Conservation (phyloP, 2,329 filamentous ascomycete species). For the Botrytis deweyae region DNA sequence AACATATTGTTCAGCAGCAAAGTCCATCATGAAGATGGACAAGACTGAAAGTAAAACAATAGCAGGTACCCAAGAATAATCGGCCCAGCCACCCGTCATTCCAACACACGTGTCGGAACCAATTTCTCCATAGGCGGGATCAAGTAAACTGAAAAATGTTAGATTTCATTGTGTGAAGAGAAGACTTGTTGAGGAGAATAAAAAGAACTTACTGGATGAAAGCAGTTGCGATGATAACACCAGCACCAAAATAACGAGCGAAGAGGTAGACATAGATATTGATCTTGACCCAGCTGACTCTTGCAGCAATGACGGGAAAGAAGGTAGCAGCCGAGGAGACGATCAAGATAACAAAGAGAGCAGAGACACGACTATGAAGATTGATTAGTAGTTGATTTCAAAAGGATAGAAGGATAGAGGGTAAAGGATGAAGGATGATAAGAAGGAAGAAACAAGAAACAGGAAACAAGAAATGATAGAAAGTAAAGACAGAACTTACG, state of each 20-base stretch:
- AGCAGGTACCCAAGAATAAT: conserved; percentile 36
- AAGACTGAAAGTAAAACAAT: conserved; percentile 59
- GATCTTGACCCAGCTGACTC: conserved; percentile 54
- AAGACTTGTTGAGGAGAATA: conserved; percentile 34
- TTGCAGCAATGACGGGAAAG: conserved; percentile 66
- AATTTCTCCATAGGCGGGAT: conserved; percentile 46
- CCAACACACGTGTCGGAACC: conserved; percentile 51
- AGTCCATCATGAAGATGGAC: conserved; percentile 54
- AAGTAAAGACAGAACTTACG: conserved; percentile 35
- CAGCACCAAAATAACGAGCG: conserved; percentile 66
- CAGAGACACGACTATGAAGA: conserved; percentile 54
- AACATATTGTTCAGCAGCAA: conserved; percentile 56
- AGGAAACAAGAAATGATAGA: not conserved
- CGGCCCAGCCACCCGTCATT: conserved; percentile 49
- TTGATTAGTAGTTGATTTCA: not conserved
- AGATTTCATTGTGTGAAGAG: not conserved
- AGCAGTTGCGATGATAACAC: conserved; percentile 74
- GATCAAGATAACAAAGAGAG: conserved; percentile 73
- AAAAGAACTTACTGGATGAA: conserved; percentile 65
- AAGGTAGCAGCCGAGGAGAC: conserved; percentile 59
- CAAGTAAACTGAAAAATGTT: conserved; percentile 45
- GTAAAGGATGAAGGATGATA: not conserved
- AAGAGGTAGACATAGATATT: conserved; percentile 68
- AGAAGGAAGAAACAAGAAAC: not conserved
- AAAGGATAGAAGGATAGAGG: not conserved